Percentiles rank a stretch among this genome's conserved stretches.
Evolutionary conservation across 306 rosid species (phyloP).

Genomic region (Crotalaria pallida): DNA sequence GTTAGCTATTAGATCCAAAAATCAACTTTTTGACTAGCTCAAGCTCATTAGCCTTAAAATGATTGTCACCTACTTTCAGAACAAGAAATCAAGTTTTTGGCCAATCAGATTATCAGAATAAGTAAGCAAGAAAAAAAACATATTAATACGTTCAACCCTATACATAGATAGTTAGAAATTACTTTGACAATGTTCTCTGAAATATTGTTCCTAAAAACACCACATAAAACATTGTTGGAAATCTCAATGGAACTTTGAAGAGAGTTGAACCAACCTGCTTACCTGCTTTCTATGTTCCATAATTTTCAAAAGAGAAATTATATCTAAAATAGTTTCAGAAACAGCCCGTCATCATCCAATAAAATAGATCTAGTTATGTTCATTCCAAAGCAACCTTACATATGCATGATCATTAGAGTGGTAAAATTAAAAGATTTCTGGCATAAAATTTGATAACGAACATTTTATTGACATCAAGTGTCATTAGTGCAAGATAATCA

Average conservation of each 20-base stretch:
- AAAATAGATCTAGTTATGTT: neutral
- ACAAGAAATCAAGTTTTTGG: neutral
- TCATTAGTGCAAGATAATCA: neutral
- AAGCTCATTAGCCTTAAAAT: neutral
- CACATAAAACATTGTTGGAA: neutral
- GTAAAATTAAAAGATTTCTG: conserved; percentile 1
- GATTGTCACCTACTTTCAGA: neutral
- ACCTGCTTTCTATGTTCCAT: neutral
- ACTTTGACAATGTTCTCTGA: neutral
- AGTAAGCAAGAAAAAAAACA: neutral
- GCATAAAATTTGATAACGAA: neutral
- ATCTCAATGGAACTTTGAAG: neutral
- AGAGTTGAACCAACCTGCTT: conserved; percentile 3
- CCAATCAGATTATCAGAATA: neutral
- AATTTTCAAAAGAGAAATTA: neutral
- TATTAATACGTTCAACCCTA: neutral
- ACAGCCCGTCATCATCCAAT: neutral
- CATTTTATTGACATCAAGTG: conserved; percentile 5
- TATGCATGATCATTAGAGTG: neutral
- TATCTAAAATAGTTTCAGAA: neutral
- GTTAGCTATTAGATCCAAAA: neutral
- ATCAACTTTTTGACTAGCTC: neutral
- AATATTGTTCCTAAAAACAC: neutral
- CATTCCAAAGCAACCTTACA: conserved; percentile 2
- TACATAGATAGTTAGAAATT: neutral